Conservation (phyloP, 2,329 filamentous ascomycete genomes). For the Trichoderma sp. region DNA sequence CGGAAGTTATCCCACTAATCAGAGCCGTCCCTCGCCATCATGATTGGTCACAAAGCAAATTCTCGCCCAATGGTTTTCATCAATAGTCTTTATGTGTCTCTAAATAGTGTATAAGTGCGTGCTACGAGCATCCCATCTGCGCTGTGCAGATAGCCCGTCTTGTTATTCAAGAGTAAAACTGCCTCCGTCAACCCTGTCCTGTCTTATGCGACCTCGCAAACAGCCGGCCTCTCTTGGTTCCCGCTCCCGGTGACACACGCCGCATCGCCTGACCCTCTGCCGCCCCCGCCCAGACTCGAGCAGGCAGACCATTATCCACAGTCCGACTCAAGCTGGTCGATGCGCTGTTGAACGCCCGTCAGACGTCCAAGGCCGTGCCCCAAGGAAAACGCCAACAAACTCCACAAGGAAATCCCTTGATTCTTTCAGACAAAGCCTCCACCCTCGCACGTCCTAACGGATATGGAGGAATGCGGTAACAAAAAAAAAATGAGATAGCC, state of each 20-base stretch:
- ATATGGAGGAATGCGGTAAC: constrained; percentile 1
- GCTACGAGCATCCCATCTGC: constrained; percentile 5
- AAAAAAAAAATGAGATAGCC: constrained; percentile 8
- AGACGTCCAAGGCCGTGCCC: not conserved
- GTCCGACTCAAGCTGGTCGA: constrained; percentile 5
- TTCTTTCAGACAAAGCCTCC: constrained; percentile 15
- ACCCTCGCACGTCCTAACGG: not conserved
- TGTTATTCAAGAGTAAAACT: constrained; percentile 8
- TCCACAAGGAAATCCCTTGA: constrained; percentile 13
- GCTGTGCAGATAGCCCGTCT: constrained; percentile 7
- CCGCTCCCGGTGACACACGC: constrained; percentile 8
- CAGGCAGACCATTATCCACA: constrained; percentile 17
- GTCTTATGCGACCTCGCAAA: constrained; percentile 6
- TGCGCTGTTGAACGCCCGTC: constrained; percentile 11
- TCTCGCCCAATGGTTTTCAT: not conserved
- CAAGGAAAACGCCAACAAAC: constrained; percentile 21
- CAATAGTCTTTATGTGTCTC: constrained; percentile 11
- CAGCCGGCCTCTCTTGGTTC: constrained; percentile 11
- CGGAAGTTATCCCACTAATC: constrained; percentile 7
- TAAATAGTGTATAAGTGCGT: constrained; percentile 15
- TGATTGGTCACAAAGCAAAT: not conserved
- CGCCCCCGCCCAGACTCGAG: constrained; percentile 15
- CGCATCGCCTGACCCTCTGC: constrained; percentile 15
- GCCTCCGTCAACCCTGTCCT: constrained; percentile 8
- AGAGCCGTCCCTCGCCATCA: not conserved